Percentiles rank a stretch among this genome's conserved stretches.
phyloP scores from a whole-genome alignment of 768 basidiomycete genomes.

The Clitopilus passeckerianus region DNA sequence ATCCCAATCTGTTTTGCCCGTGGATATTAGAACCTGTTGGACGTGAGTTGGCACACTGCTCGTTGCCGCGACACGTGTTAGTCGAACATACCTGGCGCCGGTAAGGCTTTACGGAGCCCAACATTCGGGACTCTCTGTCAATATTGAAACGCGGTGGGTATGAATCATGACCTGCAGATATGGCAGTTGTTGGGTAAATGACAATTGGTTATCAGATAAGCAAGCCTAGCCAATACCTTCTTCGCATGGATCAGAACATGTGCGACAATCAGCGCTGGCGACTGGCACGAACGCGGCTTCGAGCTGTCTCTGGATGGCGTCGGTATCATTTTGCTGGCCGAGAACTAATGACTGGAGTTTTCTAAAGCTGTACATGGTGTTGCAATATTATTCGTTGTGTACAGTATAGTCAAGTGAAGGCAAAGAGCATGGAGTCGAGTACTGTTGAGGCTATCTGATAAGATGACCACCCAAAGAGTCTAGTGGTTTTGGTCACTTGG shows the following conservation, averaged over 20 bases:
- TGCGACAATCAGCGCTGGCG: constrained; percentile 61
- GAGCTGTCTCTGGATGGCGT: constrained; percentile 45
- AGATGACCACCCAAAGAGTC: constrained; percentile 9
- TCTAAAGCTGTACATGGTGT: constrained; percentile 31
- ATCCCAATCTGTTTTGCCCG: constrained; percentile 87
- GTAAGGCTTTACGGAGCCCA: constrained; percentile 85
- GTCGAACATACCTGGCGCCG: constrained; percentile 58
- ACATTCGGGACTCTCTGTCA: constrained; percentile 76
- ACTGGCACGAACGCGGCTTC: constrained; percentile 59
- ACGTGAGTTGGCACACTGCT: not conserved
- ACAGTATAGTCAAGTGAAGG: constrained; percentile 6
- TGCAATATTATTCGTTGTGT: not conserved
- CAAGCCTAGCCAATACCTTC: constrained; percentile 35
- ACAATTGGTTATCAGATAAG: constrained; percentile 23
- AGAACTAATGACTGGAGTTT: constrained; percentile 36
- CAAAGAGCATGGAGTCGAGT: constrained; percentile 6
- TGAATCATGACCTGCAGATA: constrained; percentile 58
- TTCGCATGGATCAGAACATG: constrained; percentile 76
- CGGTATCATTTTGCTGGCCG: constrained; percentile 30
- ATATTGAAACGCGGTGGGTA: constrained; percentile 70
- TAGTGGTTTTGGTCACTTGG: not conserved
- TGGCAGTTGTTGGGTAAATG: constrained; percentile 10
- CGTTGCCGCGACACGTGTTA: constrained; percentile 2
- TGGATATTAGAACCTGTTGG: constrained; percentile 77
- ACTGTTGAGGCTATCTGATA: constrained; percentile 23